Conservation (phyloP, 768 basidiomycete species). For the Cystofilobasidium bisporidii region DNA sequence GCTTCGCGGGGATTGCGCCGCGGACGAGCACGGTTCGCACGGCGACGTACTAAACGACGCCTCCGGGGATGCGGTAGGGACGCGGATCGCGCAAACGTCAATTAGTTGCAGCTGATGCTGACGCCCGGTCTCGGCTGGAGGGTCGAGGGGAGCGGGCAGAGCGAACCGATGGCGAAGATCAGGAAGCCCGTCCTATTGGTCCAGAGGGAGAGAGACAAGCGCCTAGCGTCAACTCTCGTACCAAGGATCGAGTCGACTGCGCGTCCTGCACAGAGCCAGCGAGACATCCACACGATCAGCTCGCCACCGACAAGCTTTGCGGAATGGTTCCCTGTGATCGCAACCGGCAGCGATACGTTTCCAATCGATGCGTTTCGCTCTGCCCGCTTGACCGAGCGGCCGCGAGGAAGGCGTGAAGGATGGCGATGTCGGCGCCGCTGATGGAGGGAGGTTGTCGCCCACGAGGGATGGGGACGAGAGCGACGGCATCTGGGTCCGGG, state of each 20-base stretch:
- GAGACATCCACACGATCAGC: constrained; percentile 29
- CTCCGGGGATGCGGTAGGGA: neutral
- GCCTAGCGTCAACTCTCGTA: neutral
- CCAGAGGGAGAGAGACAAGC: neutral
- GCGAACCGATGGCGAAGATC: constrained; percentile 29
- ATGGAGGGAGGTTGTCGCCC: too few relatives aligned
- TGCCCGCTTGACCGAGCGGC: neutral
- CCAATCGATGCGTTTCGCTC: too few relatives aligned
- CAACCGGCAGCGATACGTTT: too few relatives aligned
- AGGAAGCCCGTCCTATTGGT: constrained; percentile 13
- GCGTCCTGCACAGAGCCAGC: too few relatives aligned
- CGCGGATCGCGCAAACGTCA: neutral
- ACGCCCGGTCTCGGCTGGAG: too few relatives aligned
- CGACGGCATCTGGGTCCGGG: constrained; percentile 32
- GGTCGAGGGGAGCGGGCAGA: neutral
- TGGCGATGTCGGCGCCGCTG: too few relatives aligned
- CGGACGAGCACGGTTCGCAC: constrained; percentile 9
- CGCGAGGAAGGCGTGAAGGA: too few relatives aligned
- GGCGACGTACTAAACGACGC: constrained; percentile 9
- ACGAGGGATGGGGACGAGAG: constrained; percentile 17
- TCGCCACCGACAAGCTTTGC: constrained; percentile 30
- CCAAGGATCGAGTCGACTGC: neutral
- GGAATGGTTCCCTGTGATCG: too few relatives aligned
- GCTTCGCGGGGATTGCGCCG: constrained; percentile 12
- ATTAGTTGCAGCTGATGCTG: too few relatives aligned